Evolutionary conservation across 331 rosid species (phyloP).

Genomic region (Phaseolus coccineus): DNA sequence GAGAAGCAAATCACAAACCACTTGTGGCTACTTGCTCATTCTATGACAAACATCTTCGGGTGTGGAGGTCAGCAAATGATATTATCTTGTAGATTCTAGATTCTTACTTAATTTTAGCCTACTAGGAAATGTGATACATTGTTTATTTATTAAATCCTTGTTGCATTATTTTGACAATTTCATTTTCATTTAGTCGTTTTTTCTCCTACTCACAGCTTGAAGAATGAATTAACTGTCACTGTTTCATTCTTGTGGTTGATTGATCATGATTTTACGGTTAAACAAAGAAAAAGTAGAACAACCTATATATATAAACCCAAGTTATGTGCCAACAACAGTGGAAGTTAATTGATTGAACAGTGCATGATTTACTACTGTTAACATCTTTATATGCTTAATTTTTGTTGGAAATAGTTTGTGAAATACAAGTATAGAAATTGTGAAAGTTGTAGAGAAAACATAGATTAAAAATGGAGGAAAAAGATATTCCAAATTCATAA

Average conservation of each 20-base stretch:
- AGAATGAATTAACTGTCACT: neutral
- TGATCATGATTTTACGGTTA: neutral
- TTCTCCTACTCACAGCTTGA: neutral
- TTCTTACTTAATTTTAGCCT: neutral
- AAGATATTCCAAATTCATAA: too few species aligned
- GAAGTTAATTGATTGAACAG: too few species aligned
- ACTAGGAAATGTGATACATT: neutral
- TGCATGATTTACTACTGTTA: too few species aligned
- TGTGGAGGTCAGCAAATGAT: slow-evolving; percentile 72
- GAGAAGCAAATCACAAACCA: slow-evolving; percentile 40
- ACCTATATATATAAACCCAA: too few species aligned
- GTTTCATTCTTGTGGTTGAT: neutral
- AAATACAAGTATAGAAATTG: too few species aligned
- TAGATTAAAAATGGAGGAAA: too few species aligned
- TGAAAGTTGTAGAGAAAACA: too few species aligned
- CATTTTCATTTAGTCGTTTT: neutral
- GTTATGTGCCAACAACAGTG: too few species aligned
- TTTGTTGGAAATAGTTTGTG: too few species aligned
- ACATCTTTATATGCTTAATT: too few species aligned
- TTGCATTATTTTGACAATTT: neutral
- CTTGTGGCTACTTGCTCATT: slow-evolving; percentile 89
- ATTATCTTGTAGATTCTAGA: slow-evolving; percentile 9
- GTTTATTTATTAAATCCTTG: neutral
- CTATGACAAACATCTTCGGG: slow-evolving; percentile 73
- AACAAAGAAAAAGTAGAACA: too few species aligned